Percentiles rank a stretch among this genome's conserved stretches.
These are phyloP conservation scores for Neophaeococcomyces mojaviensis DNA, from an alignment of 2,329 filamentous ascomycete species.

Conservation along the genomic window DNA sequence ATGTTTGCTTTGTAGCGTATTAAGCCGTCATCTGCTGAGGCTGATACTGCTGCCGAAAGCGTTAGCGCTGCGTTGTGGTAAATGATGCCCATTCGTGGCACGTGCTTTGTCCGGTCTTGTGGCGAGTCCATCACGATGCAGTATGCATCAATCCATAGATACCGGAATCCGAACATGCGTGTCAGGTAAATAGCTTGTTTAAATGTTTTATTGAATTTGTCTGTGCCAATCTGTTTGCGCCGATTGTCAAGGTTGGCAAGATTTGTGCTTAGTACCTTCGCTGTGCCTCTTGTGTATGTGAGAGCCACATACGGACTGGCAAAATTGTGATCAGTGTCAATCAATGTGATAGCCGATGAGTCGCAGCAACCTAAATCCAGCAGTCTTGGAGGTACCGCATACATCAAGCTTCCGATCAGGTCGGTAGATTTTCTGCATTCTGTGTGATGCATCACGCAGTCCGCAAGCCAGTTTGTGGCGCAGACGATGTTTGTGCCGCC, in stretches of 20 bases:
- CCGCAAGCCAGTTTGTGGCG: constrained; percentile 4
- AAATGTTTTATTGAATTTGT: constrained; percentile 12
- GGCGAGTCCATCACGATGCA: constrained; percentile 18
- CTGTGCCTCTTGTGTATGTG: constrained; percentile 4
- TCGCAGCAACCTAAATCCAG: constrained; percentile 5
- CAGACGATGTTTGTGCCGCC: constrained; percentile 5
- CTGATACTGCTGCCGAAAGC: constrained; percentile 7
- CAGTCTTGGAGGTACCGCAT: constrained; percentile 5
- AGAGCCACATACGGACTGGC: constrained; percentile 6
- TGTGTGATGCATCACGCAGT: constrained; percentile 6
- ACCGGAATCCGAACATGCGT: constrained; percentile 14
- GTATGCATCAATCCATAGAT: constrained; percentile 24
- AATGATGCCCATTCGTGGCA: constrained; percentile 8
- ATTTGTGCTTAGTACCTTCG: constrained; percentile 1
- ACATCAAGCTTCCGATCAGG: constrained; percentile 8
- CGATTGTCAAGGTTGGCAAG: background rate
- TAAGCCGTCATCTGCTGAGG: constrained; percentile 6
- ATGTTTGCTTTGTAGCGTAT: background rate
- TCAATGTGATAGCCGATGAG: background rate
- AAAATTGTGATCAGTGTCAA: constrained; percentile 7
- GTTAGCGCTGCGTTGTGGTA: constrained; percentile 8
- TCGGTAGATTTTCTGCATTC: constrained; percentile 8
- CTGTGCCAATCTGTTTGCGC: background rate
- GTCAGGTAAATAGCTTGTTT: constrained; percentile 12
- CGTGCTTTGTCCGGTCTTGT: constrained; percentile 6